Base-by-base conservation (phyloP, 805 yeast genomes). In the Candida multigemmis region DNA sequence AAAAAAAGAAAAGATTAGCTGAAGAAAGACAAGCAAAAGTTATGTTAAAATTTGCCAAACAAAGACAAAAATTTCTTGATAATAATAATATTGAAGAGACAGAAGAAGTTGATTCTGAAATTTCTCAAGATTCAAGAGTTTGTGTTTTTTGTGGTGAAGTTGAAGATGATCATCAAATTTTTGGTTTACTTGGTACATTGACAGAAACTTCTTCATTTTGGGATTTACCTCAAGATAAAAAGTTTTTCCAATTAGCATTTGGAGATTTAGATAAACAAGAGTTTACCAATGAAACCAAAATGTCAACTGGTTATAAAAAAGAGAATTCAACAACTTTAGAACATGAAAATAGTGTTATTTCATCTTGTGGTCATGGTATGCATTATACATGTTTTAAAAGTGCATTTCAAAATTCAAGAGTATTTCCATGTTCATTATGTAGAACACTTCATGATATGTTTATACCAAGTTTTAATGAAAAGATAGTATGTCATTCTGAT, bases 131-230 rank as follows among this genome's bases (percentile, higher is more conserved):
- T 3, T 28, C 36, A 4, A 55, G 71, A 31, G 44, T 47, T 2
- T 77, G 84, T 53, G 73, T 77, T 3, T 37, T 73, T 13, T 77
- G 85, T 48, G 79, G 75, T 35, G 72, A 69, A 31, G 56, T 63
- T 1, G 71, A 66, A 24, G 55, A 59, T 13, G 26, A 37, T 8
- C 51, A 60, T 10, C 68, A 68, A 18, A 34, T 70, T 0, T 69
- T 79, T 47, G 82, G 82, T 7, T 46, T 74, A n/a, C 76, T 84
- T 1, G 65, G 68, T 4, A 61, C 65, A 17, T 57, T 63, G 9
- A 55, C 65, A 2, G 50, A 52, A 11, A 53, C 76, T 0, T 62
- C 76, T 0, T 47, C 58, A 0, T 66, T 73, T 27, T 70, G 80
- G 70, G 56, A 53, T 22, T 30, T 69, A 9, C 71, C 71, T 2